A percentile compares a stretch with the other conserved stretches of the same genome.
These are phyloP conservation scores for Myrmaecium sp. DNA, from an alignment of 2,329 filamentous ascomycete species.

Conservation along the genomic window DNA sequence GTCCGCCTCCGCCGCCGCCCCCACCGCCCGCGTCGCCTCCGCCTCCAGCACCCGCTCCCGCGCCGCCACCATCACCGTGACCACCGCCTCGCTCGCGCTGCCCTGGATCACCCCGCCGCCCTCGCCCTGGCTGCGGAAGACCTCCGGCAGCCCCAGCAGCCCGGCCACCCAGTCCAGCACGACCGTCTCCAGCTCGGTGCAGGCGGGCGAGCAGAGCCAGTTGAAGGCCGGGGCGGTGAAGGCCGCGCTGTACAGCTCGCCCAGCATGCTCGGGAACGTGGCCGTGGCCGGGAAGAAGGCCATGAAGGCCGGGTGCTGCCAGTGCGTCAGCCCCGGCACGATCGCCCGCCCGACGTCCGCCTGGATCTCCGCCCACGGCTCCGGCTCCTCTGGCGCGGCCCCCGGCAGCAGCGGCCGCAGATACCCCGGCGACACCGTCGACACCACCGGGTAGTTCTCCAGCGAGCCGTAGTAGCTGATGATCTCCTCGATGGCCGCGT, in stretches of 20 bases:
- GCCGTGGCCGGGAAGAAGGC: slow-evolving; percentile 80
- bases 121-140: slow-evolving; percentile 54
- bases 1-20: slow-evolving; percentile 42
- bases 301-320: slow-evolving; percentile 90
- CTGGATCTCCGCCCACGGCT: slow-evolving; percentile 64
- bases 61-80: slow-evolving; percentile 76
- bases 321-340: slow-evolving; percentile 83
- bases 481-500: slow-evolving; percentile 70
- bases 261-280: slow-evolving; percentile 72
- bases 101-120: slow-evolving; percentile 93
- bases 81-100: slow-evolving; percentile 71
- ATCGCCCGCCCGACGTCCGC: slow-evolving; percentile 73
- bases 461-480: slow-evolving; percentile 70
- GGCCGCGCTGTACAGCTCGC: slow-evolving; percentile 79
- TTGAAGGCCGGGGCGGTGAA: slow-evolving; percentile 91
- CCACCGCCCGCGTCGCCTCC: slow-evolving; percentile 72
- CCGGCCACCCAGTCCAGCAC: slow-evolving; percentile 83
- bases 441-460: slow-evolving; percentile 51
- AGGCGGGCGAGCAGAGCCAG: slow-evolving; percentile 85
- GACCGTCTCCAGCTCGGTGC: slow-evolving; percentile 85
- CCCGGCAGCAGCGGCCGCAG: slow-evolving; percentile 61
- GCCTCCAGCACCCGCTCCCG: slow-evolving; percentile 45
- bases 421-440: slow-evolving; percentile 70
- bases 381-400: slow-evolving; percentile 46
- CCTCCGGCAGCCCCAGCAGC: slow-evolving; percentile 54